Evolutionary conservation across 768 basidiomycete genomes (phyloP).

Genomic region (Rhizopogon sp.): DNA sequence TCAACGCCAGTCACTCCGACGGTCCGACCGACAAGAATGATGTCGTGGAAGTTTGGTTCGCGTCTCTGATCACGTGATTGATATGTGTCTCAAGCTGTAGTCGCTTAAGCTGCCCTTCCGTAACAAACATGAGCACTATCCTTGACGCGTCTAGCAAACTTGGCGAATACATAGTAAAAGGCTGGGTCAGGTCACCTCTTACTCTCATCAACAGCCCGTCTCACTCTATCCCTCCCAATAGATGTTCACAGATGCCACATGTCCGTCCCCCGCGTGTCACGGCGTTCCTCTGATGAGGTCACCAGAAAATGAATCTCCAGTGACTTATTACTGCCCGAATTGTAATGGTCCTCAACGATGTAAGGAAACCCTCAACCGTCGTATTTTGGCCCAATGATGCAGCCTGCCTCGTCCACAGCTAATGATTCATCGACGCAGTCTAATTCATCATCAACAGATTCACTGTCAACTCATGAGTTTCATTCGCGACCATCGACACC

Average conservation of each 20-base stretch:
- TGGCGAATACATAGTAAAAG: constrained; percentile 70
- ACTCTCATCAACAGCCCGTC: not conserved
- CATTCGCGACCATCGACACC: constrained; percentile 69
- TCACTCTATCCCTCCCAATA: constrained; percentile 16
- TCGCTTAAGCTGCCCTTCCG: constrained; percentile 1
- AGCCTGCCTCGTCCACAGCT: not conserved
- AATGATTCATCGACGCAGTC: constrained; percentile 18
- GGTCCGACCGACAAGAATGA: not conserved
- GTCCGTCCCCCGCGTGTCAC: constrained; percentile 49
- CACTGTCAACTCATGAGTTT: constrained; percentile 39
- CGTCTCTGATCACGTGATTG: not conserved
- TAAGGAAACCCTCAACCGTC: constrained; percentile 11
- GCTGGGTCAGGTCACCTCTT: constrained; percentile 50
- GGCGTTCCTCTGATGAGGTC: constrained; percentile 71
- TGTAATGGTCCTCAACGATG: constrained; percentile 44
- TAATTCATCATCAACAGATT: constrained; percentile 34
- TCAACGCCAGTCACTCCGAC: constrained; percentile 23
- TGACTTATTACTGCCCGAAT: constrained; percentile 54
- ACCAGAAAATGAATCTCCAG: constrained; percentile 43
- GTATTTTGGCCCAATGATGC: not conserved
- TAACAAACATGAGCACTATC: constrained; percentile 41
- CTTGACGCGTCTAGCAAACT: constrained; percentile 57
- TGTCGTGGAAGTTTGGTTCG: constrained; percentile 20
- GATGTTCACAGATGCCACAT: constrained; percentile 64
- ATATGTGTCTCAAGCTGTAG: too few species aligned